Base-by-base conservation (phyloP, 2,329 filamentous ascomycete species). In the Alternaria brassicicola region DNA sequence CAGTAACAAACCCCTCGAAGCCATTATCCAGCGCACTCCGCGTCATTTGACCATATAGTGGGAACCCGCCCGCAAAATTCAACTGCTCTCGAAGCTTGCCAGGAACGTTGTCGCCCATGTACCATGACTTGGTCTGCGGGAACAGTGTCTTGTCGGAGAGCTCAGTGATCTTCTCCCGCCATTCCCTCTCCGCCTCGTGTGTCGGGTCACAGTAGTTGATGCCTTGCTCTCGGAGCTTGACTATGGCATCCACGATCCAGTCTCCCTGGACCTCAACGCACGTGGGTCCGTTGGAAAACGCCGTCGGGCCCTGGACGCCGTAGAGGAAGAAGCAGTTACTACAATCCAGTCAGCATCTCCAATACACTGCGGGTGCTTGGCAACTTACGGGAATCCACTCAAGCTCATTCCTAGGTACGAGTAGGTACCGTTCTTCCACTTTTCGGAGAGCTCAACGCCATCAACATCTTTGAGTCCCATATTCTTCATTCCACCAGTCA, bases 51-150 rank as follows among this genome's bases (percentile, higher is more conserved):
- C 75, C 74, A 39, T 81, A 81, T 59, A 74, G 25, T 1, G 76
- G 76, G 42, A 79, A 71, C 0, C 80, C 80, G 6, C 80, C 79
- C 9, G 78, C 72, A 64, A 76, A 82, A 46, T 76, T 81, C 47
- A 82, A 66, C 55, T 80, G 79, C 68, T 82, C 80, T 15, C 77
- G 72, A 10, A 75, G 69, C 71, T 81, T 81, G 12, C 80, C 80
- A 1, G 80, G 79, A 9, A 82, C 72, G 42, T 82, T 82, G 12
- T 77, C 78, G 6, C 76, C 76, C 77, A 78, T 79, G 49, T 82
- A 82, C 79, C 78, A 80, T 6, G 70, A 74, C 25, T 78, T 75
- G 0, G 77, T 77, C 25, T 72, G 71, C 7, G 78, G 78, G 62
- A 80, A 77, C 21, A 81, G 61, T 4, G 78, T 80, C 65, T 76